Base-by-base conservation (phyloP, 805 yeast genomes). In the Yamadazyma nakazawae region DNA sequence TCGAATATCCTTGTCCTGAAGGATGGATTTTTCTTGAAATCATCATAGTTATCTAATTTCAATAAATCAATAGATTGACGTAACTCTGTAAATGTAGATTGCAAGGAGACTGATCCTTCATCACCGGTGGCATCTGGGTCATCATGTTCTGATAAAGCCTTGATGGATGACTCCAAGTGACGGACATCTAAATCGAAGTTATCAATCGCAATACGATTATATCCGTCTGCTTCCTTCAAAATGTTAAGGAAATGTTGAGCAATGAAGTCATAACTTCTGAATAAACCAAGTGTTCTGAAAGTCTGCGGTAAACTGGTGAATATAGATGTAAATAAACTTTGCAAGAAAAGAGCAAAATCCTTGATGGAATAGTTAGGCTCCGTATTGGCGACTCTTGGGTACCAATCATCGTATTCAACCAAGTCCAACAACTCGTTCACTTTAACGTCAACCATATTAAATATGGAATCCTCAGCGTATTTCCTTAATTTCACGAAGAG, bases 191-290 rank as follows among this genome's bases (percentile, higher is more conserved):
- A 60, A 55, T 87, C 88, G 62, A 92, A 91, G 62, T 90, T 91
- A 40, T 67, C 67, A 5, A 84, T 69, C 0, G 92, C 85, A 47
- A 68, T 83, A 18, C 73, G 70, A 17, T 89, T 82, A 54, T 80
- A 81, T 2, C 71, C 62, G 1, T 75, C 76, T 1, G 82, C 78
- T 16, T 76, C 75, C 38, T 81, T 70, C 49, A 91, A 70, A 8
- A 82, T 71, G 37, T 76, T 74, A 51, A 86, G 70, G 61, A 92
- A 80, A 51, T 83, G 80, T 35, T 83, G 79, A 0, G 95, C 82
- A 49, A 94, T 77, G 53, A 86, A 82, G 67, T 91, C 98, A 61
- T 88, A 88, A 24, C 92, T 89, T 59, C 96, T 79, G 54, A 89
- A 82, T 50, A 91, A 77, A n/a, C 95, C 79, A 49, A 90, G 68